These are phyloP conservation scores for Malassezia sympodialis DNA, from an alignment of 1,284 basidiomycete species.

Conservation along the genomic window DNA sequence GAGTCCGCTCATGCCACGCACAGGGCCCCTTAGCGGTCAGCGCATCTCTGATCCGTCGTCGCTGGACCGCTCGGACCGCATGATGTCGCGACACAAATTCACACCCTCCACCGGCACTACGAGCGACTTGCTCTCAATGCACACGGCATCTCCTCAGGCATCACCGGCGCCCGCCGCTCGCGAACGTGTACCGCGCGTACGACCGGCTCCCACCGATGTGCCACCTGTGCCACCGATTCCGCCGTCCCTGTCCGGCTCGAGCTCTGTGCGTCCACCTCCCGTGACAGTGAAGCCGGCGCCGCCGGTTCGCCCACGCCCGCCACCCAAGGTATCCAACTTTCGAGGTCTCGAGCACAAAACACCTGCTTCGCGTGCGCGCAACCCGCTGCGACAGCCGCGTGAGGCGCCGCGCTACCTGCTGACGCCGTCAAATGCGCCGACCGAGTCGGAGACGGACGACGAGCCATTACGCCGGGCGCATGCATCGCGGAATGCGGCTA, in stretches of 20 bases:
- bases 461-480: background rate
- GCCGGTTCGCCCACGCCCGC: background rate
- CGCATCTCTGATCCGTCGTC: background rate
- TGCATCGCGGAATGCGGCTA: background rate
- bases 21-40: slow-evolving; percentile 16
- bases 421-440: slow-evolving; percentile 16
- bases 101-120: background rate
- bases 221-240: slow-evolving; percentile 13
- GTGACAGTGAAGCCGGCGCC: background rate
- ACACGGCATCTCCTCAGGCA: background rate
- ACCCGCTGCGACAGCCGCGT: background rate
- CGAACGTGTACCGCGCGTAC: background rate
- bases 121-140: background rate
- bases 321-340: background rate
- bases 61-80: background rate
- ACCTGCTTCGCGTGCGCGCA: background rate
- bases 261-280: background rate
- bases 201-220: background rate
- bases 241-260: background rate
- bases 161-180: background rate
- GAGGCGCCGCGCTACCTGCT: slow-evolving; percentile 10
- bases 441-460: slow-evolving; percentile 9
- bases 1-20: slow-evolving; percentile 13
- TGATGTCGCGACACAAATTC: background rate
- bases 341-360: slow-evolving; percentile 13